Evolutionary conservation across 2,329 filamentous ascomycete species (phyloP).

Genomic region (Diaporthe velutina): DNA sequence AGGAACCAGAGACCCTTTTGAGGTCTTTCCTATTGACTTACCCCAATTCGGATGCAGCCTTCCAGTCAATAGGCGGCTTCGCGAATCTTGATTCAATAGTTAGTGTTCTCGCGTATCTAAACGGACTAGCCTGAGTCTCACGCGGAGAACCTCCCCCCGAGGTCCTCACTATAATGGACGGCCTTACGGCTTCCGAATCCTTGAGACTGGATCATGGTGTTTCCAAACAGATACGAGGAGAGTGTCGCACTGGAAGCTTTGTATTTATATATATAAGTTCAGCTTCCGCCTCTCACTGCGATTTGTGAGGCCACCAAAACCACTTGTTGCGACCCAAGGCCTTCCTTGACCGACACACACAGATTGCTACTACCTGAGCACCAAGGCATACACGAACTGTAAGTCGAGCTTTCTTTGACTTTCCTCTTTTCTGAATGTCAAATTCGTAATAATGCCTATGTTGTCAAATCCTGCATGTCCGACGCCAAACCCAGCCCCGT

Average conservation of each 20-base stretch:
- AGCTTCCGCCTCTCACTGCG: not conserved
- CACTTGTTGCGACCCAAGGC: too few relatives aligned
- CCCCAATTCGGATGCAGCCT: not conserved
- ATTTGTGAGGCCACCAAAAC: not conserved
- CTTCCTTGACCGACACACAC: not conserved
- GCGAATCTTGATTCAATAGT: not conserved
- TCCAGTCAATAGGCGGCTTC: not conserved
- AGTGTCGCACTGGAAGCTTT: too few relatives aligned
- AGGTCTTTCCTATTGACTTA: not conserved
- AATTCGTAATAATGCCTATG: not conserved
- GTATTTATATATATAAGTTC: not conserved
- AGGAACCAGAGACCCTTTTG: not conserved
- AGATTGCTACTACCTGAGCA: conserved; percentile 49
- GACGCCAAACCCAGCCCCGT: not conserved
- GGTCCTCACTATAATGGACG: conserved; percentile 12
- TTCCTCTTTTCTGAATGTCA: not conserved
- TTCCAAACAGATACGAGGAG: too few relatives aligned
- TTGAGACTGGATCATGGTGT: not conserved
- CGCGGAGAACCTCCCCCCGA: conserved; percentile 9
- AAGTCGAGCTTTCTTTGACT: not conserved
- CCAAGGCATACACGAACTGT: conserved; percentile 64
- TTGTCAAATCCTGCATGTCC: too few relatives aligned
- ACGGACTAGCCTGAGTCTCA: not conserved
- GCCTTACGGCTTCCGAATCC: conserved; percentile 3
- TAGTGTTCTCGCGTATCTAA: not conserved